Evolutionary conservation across 2,329 filamentous ascomycete genomes (phyloP).

Genomic region (Aschersonia sp.): DNA sequence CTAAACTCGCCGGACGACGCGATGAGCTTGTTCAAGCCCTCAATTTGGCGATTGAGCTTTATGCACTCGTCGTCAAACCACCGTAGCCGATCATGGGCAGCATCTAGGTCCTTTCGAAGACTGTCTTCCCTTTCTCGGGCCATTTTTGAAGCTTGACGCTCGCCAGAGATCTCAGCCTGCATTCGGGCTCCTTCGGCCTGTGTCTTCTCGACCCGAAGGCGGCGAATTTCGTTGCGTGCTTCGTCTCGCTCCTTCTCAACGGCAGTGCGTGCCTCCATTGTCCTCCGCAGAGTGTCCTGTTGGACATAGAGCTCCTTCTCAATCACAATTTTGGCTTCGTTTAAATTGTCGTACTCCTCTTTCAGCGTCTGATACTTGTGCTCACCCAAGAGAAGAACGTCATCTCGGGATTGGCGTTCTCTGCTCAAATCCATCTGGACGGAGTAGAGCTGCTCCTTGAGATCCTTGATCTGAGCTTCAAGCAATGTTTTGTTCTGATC

Average conservation of each 20-base stretch:
- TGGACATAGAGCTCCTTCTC: conserved; percentile 96
- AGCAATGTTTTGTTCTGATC: conserved; percentile 69
- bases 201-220: conserved; percentile 68
- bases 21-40: conserved; percentile 76
- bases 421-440: conserved; percentile 80
- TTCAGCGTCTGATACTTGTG: conserved; percentile 75
- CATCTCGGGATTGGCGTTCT: conserved; percentile 85
- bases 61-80: conserved; percentile 70
- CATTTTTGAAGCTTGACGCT: conserved; percentile 62
- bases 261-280: conserved; percentile 63
- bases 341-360: conserved; percentile 73
- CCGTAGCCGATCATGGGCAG: conserved; percentile 59
- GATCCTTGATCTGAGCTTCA: conserved; percentile 72
- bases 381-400: conserved; percentile 80
- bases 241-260: conserved; percentile 85
- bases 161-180: conserved; percentile 66
- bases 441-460: conserved; percentile 75
- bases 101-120: conserved; percentile 66
- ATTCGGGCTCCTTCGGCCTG: conserved; percentile 76
- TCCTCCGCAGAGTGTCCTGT: conserved; percentile 77
- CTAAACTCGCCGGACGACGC: conserved; percentile 82
- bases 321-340: conserved; percentile 91
- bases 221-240: conserved; percentile 72
- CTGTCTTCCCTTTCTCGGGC: conserved; percentile 70
- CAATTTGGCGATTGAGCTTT: conserved; percentile 64